Evolutionary conservation across 306 rosid species (phyloP), one percentile per base, ranked within the genome.

Genomic region (Lathyrus aphaca): DNA sequence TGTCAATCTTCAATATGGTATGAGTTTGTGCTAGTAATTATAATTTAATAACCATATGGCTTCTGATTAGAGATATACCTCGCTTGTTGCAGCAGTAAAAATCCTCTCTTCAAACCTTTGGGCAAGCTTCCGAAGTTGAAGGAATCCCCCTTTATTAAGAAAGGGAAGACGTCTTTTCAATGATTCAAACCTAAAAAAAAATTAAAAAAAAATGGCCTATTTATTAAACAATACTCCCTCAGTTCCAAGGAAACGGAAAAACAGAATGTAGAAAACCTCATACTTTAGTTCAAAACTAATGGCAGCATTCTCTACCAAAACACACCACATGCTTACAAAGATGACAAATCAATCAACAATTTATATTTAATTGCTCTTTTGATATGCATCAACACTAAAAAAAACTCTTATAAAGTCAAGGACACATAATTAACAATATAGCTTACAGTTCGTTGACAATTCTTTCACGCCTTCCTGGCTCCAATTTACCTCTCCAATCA

Each of bases 71-170:
- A 9, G n/a, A 65, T 46, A 38, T 80, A 92, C 96, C 92, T 87
- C 86, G 72, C 77, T 89, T 50, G 82, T 82, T 66, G 96, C 91
- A 56, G 86, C 88, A 67, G 77, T 51, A 69, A 80, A 89, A 80
- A 89, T 82, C 78, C 88, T 86, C 69, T 92, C 98, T 82, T 92
- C 93, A 74, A 87, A 87, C 74, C 96, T 86, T 68, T 76, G 80
- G 70, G 95, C 96, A 72, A 89, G 87, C 75, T 81, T 87, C 79
- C 43, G 67, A 39, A 92, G 95, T 78, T 87, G 92, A 23, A 15
- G 85, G 69, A 89, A 54, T 66, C 97, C 95, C 10, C 84, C 92
- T 57, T 74, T 82, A 65, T 85, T 92, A 39, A 84, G 61, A 81
- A 77, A 77, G 18, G 92, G 96, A 74, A 87, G 84, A 71, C 82